Evolutionary conservation across 2,329 filamentous ascomycete genomes (phyloP).

Genomic region (Fusarium siculi): DNA sequence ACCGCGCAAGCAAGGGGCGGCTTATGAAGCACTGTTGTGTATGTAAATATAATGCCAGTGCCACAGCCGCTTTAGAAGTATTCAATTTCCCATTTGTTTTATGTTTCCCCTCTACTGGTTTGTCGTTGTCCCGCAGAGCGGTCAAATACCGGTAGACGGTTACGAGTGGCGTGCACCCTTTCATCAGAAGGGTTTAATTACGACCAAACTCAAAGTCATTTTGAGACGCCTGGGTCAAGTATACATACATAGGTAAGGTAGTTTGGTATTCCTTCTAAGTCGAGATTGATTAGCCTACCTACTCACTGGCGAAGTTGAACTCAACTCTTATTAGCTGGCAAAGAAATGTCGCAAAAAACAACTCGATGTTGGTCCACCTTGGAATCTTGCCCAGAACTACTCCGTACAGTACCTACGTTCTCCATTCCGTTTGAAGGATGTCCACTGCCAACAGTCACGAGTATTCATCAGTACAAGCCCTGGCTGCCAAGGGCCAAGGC

Average conservation of each 20-base stretch:
- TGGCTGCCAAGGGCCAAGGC: conserved; percentile 28
- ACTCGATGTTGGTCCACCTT: conserved; percentile 9
- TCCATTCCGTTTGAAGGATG: conserved; percentile 18
- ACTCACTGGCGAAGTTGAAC: background rate
- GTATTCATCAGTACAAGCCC: conserved; percentile 9
- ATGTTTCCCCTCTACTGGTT: background rate
- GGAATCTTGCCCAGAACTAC: conserved; percentile 7
- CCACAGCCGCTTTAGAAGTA: conserved; percentile 1
- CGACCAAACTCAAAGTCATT: background rate
- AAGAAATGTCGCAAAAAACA: conserved; percentile 11
- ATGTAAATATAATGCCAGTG: background rate
- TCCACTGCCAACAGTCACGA: conserved; percentile 23
- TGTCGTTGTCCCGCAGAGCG: background rate
- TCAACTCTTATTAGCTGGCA: background rate
- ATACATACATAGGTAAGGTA: background rate
- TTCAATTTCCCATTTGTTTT: background rate
- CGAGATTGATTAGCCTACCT: background rate
- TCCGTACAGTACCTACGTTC: background rate
- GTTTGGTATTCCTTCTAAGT: background rate
- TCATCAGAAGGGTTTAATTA: background rate
- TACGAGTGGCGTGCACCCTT: conserved; percentile 17
- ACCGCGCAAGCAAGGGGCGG: background rate
- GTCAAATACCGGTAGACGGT: conserved; percentile 11
- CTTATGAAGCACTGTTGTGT: background rate
- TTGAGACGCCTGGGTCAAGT: background rate